Percentiles rank a stretch among this genome's conserved stretches.
phyloP scores from a whole-genome alignment of 192 early-diverging fungal species.

The Coemansia sp. region DNA sequence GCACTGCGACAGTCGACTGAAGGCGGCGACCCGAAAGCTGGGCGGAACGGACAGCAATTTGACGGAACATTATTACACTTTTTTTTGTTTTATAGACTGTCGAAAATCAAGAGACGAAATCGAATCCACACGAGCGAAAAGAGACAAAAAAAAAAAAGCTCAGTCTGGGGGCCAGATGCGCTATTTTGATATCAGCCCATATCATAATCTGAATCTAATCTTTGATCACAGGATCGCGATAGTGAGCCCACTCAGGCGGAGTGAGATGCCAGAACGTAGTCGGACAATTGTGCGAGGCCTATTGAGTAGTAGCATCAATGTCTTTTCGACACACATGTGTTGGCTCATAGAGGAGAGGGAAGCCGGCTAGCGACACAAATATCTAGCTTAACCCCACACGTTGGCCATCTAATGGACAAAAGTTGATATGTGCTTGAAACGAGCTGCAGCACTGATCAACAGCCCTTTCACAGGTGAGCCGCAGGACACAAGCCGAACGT shows the following conservation, averaged over 20 bases:
- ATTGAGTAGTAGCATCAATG: background rate
- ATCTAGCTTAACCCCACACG: background rate
- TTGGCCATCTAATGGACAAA: background rate
- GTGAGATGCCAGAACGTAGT: background rate
- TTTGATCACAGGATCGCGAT: background rate
- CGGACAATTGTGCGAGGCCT: no score
- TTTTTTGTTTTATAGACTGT: conserved; percentile 2
- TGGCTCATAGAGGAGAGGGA: background rate
- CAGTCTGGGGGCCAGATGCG: background rate
- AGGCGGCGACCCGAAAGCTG: conserved; percentile 66
- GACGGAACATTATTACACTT: conserved; percentile 63
- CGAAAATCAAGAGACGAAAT: conserved; percentile 14
- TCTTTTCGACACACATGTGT: background rate
- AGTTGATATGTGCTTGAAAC: background rate
- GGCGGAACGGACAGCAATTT: conserved; percentile 58
- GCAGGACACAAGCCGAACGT: background rate
- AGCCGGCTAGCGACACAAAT: background rate
- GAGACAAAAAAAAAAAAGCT: conserved; percentile 12
- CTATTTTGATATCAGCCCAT: background rate
- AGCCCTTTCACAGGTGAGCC: background rate
- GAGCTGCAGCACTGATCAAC: background rate
- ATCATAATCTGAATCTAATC: background rate
- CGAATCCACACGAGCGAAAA: conserved; percentile 5
- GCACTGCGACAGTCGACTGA: conserved; percentile 53
- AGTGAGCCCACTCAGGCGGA: background rate